A percentile compares a stretch with the other conserved stretches of the same genome.
Evolutionary conservation across 352 stramenopile species (phyloP).

Genomic region (Phytophthora citrophthora): DNA sequence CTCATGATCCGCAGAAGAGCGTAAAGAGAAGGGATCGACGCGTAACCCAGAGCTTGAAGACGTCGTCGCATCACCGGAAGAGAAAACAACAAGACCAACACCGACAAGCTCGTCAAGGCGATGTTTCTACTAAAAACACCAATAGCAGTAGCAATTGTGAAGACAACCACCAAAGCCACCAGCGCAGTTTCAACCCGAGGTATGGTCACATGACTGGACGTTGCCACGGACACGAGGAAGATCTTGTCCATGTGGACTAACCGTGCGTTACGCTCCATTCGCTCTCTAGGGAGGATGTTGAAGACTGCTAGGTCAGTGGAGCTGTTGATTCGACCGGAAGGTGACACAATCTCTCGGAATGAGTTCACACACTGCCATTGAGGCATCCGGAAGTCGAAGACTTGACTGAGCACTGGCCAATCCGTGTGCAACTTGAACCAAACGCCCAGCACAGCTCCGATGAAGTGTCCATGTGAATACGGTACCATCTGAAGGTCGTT

Average conservation of each 20-base stretch:
- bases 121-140: conserved; percentile 3
- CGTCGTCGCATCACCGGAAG: conserved; percentile 11
- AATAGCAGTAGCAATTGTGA: too few relatives aligned
- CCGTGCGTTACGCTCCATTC: conserved; percentile 51
- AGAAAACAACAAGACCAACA: not conserved
- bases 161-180: too few relatives aligned
- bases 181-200: too few relatives aligned
- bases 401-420: conserved; percentile 36
- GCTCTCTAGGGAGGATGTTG: conserved; percentile 48
- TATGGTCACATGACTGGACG: too few relatives aligned
- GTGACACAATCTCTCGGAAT: conserved; percentile 42
- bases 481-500: conserved; percentile 27
- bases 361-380: conserved; percentile 49
- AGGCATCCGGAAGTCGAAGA: conserved; percentile 69
- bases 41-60: conserved; percentile 50
- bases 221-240: too few relatives aligned
- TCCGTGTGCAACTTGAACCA: conserved; percentile 56
- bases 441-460: conserved; percentile 34
- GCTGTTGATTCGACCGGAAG: conserved; percentile 42
- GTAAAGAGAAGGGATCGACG: conserved; percentile 63
- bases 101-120: not conserved
- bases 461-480: conserved; percentile 36
- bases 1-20: conserved; percentile 53
- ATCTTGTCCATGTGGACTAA: not conserved
- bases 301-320: conserved; percentile 61